Conservation (phyloP, 1,284 basidiomycete species). For the Porodaedalea pini region DNA sequence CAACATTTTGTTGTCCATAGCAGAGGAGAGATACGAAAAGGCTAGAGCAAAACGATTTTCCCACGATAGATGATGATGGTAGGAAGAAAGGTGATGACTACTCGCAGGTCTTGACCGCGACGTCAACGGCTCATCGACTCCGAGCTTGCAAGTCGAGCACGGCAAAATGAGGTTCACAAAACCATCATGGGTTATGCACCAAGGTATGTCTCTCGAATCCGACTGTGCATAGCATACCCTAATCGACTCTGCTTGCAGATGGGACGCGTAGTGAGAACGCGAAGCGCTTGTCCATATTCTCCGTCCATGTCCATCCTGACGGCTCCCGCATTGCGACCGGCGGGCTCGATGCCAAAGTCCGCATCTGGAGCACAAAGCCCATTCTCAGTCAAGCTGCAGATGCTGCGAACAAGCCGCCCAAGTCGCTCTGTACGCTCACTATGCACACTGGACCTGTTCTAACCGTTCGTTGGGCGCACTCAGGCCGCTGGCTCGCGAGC, state of each 20-base stretch:
- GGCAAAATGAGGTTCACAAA: slow-evolving; percentile 69
- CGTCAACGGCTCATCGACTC: too few relatives aligned
- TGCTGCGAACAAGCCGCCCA: slow-evolving; percentile 73
- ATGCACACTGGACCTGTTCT: slow-evolving; percentile 96
- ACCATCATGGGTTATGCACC: slow-evolving; percentile 71
- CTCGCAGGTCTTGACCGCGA: too few relatives aligned
- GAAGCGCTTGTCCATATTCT: slow-evolving; percentile 87
- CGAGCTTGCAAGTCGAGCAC: too few relatives aligned
- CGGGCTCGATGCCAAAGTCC: slow-evolving; percentile 91
- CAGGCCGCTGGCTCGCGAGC: slow-evolving; percentile 90
- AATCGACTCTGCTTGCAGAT: slow-evolving; percentile 6
- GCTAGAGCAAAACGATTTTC: too few relatives aligned
- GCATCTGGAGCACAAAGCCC: slow-evolving; percentile 95
- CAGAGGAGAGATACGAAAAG: too few relatives aligned
- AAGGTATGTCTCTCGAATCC: slow-evolving; percentile 42
- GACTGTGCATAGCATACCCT: not conserved
- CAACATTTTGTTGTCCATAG: too few relatives aligned
- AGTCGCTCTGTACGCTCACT: slow-evolving; percentile 85
- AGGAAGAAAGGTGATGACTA: too few relatives aligned
- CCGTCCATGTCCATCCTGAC: slow-evolving; percentile 92
- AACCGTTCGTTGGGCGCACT: slow-evolving; percentile 94
- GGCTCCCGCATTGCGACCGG: slow-evolving; percentile 95
- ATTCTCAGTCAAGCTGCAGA: slow-evolving; percentile 78
- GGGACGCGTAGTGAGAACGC: slow-evolving; percentile 34
- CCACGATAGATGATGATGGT: too few relatives aligned